Percentiles rank a stretch among this genome's conserved stretches.
These are phyloP conservation scores for Trichosporon faecale DNA, from an alignment of 1,284 basidiomycete species.

Conservation along the genomic window DNA sequence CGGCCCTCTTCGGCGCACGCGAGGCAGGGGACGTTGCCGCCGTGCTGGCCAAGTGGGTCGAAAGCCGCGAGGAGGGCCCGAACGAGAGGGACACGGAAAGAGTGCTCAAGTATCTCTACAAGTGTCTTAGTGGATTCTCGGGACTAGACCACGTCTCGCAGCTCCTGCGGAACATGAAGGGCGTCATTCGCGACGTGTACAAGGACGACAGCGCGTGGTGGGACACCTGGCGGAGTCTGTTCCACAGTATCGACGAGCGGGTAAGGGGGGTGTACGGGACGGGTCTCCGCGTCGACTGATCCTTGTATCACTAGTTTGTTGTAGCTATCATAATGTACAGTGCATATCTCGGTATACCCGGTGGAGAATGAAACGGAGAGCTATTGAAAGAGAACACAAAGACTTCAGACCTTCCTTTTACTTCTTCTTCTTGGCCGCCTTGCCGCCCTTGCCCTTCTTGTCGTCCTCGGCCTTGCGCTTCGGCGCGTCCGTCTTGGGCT, in stretches of 20 bases:
- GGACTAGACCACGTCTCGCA: slow-evolving; percentile 66
- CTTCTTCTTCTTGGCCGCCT: slow-evolving; percentile 41
- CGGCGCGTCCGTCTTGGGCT: slow-evolving; percentile 55
- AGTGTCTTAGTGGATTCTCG: slow-evolving; percentile 62
- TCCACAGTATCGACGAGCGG: background rate
- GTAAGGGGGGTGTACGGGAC: background rate
- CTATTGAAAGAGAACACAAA: background rate
- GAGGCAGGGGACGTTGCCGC: slow-evolving; percentile 66
- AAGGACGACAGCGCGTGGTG: background rate
- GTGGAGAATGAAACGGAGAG: background rate
- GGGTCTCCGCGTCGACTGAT: background rate
- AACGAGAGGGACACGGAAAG: slow-evolving; percentile 66
- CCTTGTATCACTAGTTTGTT: background rate
- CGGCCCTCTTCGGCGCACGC: slow-evolving; percentile 60
- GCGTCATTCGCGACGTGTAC: slow-evolving; percentile 33
- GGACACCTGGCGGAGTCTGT: background rate
- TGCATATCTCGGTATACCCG: slow-evolving; percentile 6
- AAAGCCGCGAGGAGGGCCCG: slow-evolving; percentile 57
- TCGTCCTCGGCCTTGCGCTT: slow-evolving; percentile 32
- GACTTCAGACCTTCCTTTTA: slow-evolving; percentile 3
- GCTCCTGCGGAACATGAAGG: slow-evolving; percentile 71
- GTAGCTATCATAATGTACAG: background rate
- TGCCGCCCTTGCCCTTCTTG: slow-evolving; percentile 35
- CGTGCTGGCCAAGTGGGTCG: slow-evolving; percentile 70
- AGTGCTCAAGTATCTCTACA: slow-evolving; percentile 66